A percentile compares a stretch with the other conserved stretches of the same genome.
Evolutionary conservation across 1,284 basidiomycete genomes (phyloP).

Genomic region (Sporisorium reilianum): DNA sequence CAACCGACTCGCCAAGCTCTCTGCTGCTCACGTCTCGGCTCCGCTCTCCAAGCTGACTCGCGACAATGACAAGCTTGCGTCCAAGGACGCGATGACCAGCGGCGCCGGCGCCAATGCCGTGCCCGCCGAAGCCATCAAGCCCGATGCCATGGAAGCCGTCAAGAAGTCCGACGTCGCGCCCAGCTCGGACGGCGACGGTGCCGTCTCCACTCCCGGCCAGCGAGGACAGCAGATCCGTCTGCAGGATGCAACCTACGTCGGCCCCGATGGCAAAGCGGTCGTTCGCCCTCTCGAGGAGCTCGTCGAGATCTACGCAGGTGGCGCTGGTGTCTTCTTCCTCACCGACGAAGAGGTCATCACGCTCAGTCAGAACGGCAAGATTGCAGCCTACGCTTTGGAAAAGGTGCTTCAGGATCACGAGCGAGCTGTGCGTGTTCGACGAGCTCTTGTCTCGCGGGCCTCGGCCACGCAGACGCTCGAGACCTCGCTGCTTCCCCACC

Average conservation of each 20-base stretch:
- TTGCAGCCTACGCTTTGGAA: constrained; percentile 92
- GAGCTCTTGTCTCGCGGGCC: constrained; percentile 91
- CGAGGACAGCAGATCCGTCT: constrained; percentile 43
- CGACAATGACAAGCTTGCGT: constrained; percentile 29
- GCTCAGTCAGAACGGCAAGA: constrained; percentile 90
- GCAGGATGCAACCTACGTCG: constrained; percentile 42
- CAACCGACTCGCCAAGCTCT: constrained; percentile 67
- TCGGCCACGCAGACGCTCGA: constrained; percentile 89
- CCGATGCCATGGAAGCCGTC: constrained; percentile 37
- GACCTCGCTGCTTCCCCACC: constrained; percentile 82
- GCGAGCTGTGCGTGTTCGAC: constrained; percentile 86
- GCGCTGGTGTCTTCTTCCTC: constrained; percentile 75
- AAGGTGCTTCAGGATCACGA: constrained; percentile 89
- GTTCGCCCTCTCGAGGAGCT: constrained; percentile 78
- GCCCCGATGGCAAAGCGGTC: constrained; percentile 52
- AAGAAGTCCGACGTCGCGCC: constrained; percentile 33
- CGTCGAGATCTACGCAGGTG: constrained; percentile 86
- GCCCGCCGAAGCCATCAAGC: constrained; percentile 39
- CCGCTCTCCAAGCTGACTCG: constrained; percentile 43
- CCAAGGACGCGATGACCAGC: constrained; percentile 14
- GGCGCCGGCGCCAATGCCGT: constrained; percentile 29
- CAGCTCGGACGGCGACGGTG: constrained; percentile 51
- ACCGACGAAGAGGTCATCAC: constrained; percentile 93
- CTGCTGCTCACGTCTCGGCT: constrained; percentile 27
- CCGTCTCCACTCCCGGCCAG: constrained; percentile 34